Percentiles rank a stretch among this genome's conserved stretches.
phyloP scores from a whole-genome alignment of 345 rosid species.

The Garcia nutans region DNA sequence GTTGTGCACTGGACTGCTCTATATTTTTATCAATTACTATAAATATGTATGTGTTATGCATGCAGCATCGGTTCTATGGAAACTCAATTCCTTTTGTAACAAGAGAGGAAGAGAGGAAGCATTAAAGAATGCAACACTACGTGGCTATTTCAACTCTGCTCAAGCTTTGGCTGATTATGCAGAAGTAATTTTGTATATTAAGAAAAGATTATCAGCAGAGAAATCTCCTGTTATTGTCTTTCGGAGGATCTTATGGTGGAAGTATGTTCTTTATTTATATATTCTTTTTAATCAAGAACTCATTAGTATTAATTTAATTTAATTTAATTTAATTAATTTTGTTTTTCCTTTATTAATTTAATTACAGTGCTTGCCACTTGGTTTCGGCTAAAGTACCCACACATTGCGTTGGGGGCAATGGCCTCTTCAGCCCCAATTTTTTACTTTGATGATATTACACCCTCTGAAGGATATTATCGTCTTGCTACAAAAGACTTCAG shows the following conservation, averaged over 20 bases:
- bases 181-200: constrained; percentile 2
- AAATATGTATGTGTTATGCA: too few species aligned
- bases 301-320: too few species aligned
- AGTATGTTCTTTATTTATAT: neutral
- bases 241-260: constrained; percentile 22
- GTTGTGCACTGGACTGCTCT: too few species aligned
- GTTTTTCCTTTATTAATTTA: neutral
- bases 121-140: constrained; percentile 6
- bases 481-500: constrained; percentile 26
- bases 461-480: constrained; percentile 19
- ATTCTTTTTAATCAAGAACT: too few species aligned
- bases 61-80: constrained; percentile 13
- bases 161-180: constrained; percentile 23
- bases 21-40: too few species aligned
- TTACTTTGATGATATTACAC: constrained; percentile 27
- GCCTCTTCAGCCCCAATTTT: constrained; percentile 46
- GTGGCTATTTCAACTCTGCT: constrained; percentile 14
- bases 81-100: constrained; percentile 6
- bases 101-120: neutral
- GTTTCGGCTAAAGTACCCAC: constrained; percentile 37
- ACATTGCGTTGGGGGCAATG: constrained; percentile 38
- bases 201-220: neutral
- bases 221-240: neutral
- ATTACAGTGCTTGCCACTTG: constrained; percentile 15
- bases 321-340: too few species aligned